phyloP scores from a whole-genome alignment of 1,284 basidiomycete species.

The Volvariella surrecta region DNA sequence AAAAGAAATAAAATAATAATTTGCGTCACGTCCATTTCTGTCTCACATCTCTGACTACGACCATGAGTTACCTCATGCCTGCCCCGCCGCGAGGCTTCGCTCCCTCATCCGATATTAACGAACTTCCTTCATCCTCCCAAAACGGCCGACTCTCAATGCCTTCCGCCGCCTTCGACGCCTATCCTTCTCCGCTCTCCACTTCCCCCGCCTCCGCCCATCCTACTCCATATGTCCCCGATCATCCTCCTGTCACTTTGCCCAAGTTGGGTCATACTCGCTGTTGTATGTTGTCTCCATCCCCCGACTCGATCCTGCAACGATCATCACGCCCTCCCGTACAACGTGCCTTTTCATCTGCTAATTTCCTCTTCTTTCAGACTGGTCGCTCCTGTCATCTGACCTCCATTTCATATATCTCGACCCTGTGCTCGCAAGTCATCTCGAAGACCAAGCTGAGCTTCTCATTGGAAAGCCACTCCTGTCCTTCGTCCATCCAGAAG shows the following conservation, averaged over 20 bases:
- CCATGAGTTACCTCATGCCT: slow-evolving; percentile 24
- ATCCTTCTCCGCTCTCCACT: slow-evolving; percentile 4
- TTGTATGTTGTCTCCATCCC: slow-evolving; percentile 40
- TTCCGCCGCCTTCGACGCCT: slow-evolving; percentile 5
- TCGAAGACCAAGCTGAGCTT: slow-evolving; percentile 59
- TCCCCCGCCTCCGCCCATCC: slow-evolving; percentile 5
- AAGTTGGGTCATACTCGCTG: slow-evolving; percentile 65
- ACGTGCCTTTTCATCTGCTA: slow-evolving; percentile 4
- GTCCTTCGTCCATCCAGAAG: slow-evolving; percentile 86
- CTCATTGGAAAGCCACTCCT: slow-evolving; percentile 76
- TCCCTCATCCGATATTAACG: slow-evolving; percentile 1
- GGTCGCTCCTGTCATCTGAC: slow-evolving; percentile 64
- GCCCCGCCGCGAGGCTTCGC: slow-evolving; percentile 8
- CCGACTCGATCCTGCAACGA: slow-evolving; percentile 6
- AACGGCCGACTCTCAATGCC: slow-evolving; percentile 1
- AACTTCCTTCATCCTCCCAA: neutral
- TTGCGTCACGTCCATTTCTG: no score
- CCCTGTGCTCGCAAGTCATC: slow-evolving; percentile 74
- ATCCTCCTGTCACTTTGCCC: slow-evolving; percentile 25
- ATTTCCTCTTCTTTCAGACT: slow-evolving; percentile 36
- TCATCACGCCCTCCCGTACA: neutral
- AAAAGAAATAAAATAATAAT: no score
- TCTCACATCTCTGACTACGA: slow-evolving; percentile 12
- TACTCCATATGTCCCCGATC: slow-evolving; percentile 9
- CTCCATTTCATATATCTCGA: slow-evolving; percentile 86